Evolutionary conservation across 2,329 filamentous ascomycete species (phyloP), one percentile per base, ranked within the genome.

Genomic region (Zasmidium angulare): DNA sequence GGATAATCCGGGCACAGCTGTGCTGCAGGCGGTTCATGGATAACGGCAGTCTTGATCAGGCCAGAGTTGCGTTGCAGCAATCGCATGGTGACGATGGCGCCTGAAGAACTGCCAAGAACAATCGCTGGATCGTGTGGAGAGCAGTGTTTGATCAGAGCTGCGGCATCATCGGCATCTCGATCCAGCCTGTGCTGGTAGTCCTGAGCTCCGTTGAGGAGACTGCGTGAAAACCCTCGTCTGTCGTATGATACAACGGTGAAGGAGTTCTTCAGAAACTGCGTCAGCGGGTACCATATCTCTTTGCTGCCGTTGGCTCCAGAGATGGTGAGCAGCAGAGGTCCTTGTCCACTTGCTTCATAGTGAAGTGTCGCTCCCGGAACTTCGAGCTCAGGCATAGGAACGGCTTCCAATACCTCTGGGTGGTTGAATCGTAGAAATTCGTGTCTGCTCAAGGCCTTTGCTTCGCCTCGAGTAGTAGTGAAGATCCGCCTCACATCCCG

Each of bases 141-240:
- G 17, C 61, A 17, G 47, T 65, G 60, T 40, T 61, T 40, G 31
- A 64, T 56, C 40, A 65, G 66, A 4, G 29, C 54, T 1, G 63
- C 58, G 11, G 71, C 67, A 54, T 75, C 73, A 50, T 73, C 66
- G 36, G 68, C 72, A 51, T 75, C 72, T 29, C 62, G 64, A 7
- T 62, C 60, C 3, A 75, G 64, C 23, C 69, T 60, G n/a, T 70
- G 56, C 2, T 56, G 53, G 51, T 72, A 72, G 60, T 74, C 66
- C 56, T 65, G 63, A 3, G 58, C 49, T 43, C 59, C 63, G 0
- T 43, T 56, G 7, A 66, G 52, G 49, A 54, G 46, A 55, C 63
- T 65, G 12, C 61, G 63, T 2, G 63, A 63, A 56, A 60, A 66
- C 57, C 64, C 64, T 46, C 64, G 56, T 22, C 72, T 69, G 60